Percentiles rank a stretch among this genome's conserved stretches.
phyloP scores from a whole-genome alignment of 2,329 filamentous ascomycete genomes.

The Fusarium sp. region DNA sequence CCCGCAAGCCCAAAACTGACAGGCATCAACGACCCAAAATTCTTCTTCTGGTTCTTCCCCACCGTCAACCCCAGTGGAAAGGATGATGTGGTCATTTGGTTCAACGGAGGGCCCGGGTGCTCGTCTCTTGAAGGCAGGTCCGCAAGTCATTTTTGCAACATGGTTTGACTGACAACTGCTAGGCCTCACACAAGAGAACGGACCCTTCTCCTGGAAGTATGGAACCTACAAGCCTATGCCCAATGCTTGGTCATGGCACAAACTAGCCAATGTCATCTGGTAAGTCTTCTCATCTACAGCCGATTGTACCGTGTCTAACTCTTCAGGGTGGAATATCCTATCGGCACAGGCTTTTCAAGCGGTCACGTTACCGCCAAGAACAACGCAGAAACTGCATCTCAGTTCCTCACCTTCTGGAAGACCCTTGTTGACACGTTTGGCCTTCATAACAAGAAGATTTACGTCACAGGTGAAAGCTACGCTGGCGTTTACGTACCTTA shows the following conservation, averaged over 20 bases:
- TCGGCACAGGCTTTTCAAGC: slow-evolving; percentile 74
- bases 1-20: slow-evolving; percentile 15
- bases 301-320: background rate
- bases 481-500: slow-evolving; percentile 75
- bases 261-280: slow-evolving; percentile 62
- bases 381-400: slow-evolving; percentile 71
- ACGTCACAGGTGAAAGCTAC: slow-evolving; percentile 67
- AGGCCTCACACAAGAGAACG: slow-evolving; percentile 79
- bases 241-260: slow-evolving; percentile 74
- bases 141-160: background rate
- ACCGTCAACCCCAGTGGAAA: slow-evolving; percentile 38
- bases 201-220: slow-evolving; percentile 75
- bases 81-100: slow-evolving; percentile 38
- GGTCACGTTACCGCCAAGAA: slow-evolving; percentile 70
- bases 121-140: background rate
- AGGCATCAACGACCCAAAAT: slow-evolving; percentile 24
- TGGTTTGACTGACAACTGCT: background rate
- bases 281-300: background rate
- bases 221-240: slow-evolving; percentile 73
- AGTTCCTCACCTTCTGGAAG: slow-evolving; percentile 81
- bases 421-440: slow-evolving; percentile 77
- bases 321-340: slow-evolving; percentile 71
- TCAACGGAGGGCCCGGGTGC: slow-evolving; percentile 34
- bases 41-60: slow-evolving; percentile 40
- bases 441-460: slow-evolving; percentile 73